These are phyloP conservation scores for Yamagishiella unicocca DNA, from an alignment of 139 green algal genomes.

Conservation along the genomic window DNA sequence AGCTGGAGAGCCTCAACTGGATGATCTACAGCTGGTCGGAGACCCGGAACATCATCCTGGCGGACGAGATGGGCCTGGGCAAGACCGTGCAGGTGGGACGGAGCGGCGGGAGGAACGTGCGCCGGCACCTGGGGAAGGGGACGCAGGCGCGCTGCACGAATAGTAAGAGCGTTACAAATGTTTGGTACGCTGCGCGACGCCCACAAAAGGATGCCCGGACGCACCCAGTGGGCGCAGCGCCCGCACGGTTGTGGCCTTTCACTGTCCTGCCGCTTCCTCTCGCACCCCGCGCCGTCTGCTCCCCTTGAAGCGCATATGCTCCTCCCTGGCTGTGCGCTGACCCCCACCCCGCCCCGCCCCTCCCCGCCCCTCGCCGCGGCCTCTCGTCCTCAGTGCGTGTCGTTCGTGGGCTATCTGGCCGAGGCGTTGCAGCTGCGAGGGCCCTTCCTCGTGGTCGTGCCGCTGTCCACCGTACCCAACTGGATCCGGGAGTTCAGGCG, in stretches of 20 bases:
- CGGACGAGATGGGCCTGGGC: slow-evolving; percentile 90
- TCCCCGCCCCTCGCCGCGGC: not conserved
- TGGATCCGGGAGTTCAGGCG: slow-evolving; percentile 92
- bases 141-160: no score
- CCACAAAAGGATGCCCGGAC: no score
- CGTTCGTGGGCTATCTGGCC: slow-evolving; percentile 74
- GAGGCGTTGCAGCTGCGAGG: slow-evolving; percentile 74
- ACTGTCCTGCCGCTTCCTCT: not conserved
- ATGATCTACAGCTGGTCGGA: slow-evolving; percentile 85
- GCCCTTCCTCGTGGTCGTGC: slow-evolving; percentile 93
- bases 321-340: no score
- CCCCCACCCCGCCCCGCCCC: not conserved
- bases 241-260: no score
- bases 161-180: no score
- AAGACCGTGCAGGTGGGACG: slow-evolving; percentile 62
- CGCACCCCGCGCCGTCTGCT: no score
- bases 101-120: not conserved
- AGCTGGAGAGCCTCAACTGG: slow-evolving; percentile 95
- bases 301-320: no score
- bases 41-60: slow-evolving; percentile 93
- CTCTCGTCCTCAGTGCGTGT: slow-evolving; percentile 91
- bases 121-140: no score
- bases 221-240: no score
- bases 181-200: no score
- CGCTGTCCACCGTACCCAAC: slow-evolving; percentile 91